phyloP scores from a whole-genome alignment of 2,329 filamentous ascomycete species.

The Fusarium sp. region DNA sequence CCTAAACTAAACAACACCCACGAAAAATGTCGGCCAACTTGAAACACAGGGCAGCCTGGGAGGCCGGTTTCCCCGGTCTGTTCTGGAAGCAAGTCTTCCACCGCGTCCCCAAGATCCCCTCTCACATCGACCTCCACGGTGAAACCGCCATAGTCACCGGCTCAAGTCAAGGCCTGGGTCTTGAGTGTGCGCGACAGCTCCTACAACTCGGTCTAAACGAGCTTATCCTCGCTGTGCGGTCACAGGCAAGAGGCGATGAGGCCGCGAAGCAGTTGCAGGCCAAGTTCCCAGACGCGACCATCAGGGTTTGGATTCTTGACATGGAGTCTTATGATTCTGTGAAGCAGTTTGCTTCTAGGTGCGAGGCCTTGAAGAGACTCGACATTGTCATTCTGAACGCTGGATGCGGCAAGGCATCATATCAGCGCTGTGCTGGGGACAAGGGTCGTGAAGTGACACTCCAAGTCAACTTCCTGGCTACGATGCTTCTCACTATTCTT shows the following conservation, averaged over 20 bases:
- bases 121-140: conserved; percentile 40
- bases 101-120: conserved; percentile 22
- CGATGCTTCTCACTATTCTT: conserved; percentile 3
- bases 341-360: neutral
- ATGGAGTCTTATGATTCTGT: conserved; percentile 15
- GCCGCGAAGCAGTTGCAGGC: neutral
- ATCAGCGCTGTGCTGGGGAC: neutral
- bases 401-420: neutral
- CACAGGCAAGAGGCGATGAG: neutral
- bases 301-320: conserved; percentile 19
- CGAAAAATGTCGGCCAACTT: conserved; percentile 16
- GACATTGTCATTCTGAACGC: neutral
- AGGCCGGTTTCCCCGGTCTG: neutral
- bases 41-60: conserved; percentile 11
- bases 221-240: neutral
- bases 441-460: neutral
- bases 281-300: conserved; percentile 3
- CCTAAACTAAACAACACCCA: neutral
- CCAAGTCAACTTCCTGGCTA: conserved; percentile 8
- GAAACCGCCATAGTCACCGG: conserved; percentile 59
- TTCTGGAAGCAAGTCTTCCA: conserved; percentile 22
- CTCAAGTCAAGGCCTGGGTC: conserved; percentile 56
- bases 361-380: neutral
- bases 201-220: neutral
- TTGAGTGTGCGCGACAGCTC: conserved; percentile 54